A percentile compares a stretch with the other conserved stretches of the same genome.
These are phyloP conservation scores for Clonostachys sp. DNA, from an alignment of 2,329 filamentous ascomycete genomes.

Conservation along the genomic window DNA sequence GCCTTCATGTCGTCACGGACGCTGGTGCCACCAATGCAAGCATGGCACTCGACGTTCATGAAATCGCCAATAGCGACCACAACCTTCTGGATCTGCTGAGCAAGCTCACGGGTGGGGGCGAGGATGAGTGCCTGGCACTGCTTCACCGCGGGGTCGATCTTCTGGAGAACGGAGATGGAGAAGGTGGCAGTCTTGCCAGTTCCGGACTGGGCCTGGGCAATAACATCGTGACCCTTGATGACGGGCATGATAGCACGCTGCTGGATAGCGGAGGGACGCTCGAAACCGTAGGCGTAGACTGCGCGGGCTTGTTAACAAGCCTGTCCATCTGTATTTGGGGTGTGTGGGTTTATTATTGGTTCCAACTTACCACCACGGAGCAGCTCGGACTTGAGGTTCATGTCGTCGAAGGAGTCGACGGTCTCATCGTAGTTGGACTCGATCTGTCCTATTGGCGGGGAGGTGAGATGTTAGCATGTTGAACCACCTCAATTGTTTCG, in stretches of 20 bases:
- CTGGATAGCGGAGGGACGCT: constrained; percentile 99
- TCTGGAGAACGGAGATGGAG: constrained; percentile 98
- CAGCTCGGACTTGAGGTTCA: constrained; percentile 95
- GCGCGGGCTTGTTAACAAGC: not conserved
- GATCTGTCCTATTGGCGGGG: constrained; percentile 70
- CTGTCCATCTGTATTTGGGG: too few species aligned
- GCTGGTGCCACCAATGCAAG: constrained; percentile 97
- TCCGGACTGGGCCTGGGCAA: constrained; percentile 98
- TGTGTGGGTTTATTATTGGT: not conserved
- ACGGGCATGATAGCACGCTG: constrained; percentile 99
- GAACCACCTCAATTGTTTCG: too few species aligned
- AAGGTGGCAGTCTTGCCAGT: constrained; percentile 99
- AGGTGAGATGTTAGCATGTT: too few species aligned
- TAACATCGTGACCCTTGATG: constrained; percentile 99
- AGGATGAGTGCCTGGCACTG: constrained; percentile 97
- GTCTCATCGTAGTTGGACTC: constrained; percentile 99
- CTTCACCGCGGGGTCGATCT: constrained; percentile 94
- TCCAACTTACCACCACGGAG: constrained; percentile 73
- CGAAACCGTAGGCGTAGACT: constrained; percentile 99
- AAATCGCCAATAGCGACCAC: constrained; percentile 98
- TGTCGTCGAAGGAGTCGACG: constrained; percentile 97
- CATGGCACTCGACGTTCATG: constrained; percentile 99
- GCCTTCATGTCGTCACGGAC: constrained; percentile 99
- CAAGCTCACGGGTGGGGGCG: constrained; percentile 95
- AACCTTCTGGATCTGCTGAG: constrained; percentile 99